Percentiles rank a stretch among this genome's conserved stretches.
Conservation (phyloP, 768 basidiomycete genomes). For the Suillus subaureus region DNA sequence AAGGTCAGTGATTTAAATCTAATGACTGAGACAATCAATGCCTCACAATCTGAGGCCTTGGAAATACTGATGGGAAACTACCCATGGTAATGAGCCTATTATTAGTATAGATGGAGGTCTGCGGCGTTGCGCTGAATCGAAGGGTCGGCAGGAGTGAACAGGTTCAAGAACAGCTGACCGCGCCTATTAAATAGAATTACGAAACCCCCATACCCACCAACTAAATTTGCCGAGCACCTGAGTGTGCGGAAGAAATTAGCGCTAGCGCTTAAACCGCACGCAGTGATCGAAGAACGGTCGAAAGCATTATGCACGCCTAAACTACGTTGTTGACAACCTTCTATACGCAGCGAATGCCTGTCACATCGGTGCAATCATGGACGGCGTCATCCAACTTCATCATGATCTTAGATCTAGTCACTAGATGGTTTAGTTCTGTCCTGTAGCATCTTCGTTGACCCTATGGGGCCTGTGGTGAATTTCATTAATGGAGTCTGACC, state of each 20-base stretch:
- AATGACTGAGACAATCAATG: not conserved
- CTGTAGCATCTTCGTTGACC: not conserved
- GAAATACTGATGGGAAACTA: not conserved
- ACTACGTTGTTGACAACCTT: not conserved
- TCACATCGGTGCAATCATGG: not conserved
- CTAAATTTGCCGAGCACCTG: not conserved
- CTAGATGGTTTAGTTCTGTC: not conserved
- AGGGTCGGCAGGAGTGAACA: not conserved
- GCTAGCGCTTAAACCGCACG: not conserved
- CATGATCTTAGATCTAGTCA: not conserved
- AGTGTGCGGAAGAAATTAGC: not conserved
- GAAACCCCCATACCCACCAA: not conserved
- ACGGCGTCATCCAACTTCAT: not conserved
- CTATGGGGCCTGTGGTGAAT: not conserved
- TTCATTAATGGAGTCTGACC: not conserved
- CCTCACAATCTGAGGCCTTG: not conserved
- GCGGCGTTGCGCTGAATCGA: not conserved
- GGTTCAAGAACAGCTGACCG: not conserved
- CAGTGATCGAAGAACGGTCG: not conserved
- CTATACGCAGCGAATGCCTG: not conserved
- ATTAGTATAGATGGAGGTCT: not conserved
- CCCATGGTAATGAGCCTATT: not conserved
- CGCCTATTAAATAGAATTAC: not conserved
- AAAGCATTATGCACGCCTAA: too few relatives aligned
- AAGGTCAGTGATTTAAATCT: not conserved